phyloP scores from a whole-genome alignment of 129 eudicot species.

The Pittosporum tobira region DNA sequence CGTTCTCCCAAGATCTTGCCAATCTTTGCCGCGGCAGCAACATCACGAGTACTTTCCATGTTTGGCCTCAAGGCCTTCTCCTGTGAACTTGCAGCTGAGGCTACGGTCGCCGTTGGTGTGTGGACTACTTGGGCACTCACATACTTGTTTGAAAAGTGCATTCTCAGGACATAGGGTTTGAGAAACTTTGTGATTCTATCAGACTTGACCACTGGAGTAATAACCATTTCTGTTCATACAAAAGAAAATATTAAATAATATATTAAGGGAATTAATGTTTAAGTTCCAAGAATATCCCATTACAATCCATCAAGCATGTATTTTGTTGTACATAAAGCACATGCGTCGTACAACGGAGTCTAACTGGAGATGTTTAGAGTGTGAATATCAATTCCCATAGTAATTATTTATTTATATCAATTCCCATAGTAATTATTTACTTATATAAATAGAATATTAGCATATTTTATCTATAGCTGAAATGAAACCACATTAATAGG shows the following conservation, averaged over 20 bases:
- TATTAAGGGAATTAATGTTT: no score
- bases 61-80: constrained; percentile 45
- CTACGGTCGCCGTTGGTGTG: constrained; percentile 72
- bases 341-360: no score
- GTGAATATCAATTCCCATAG: no score
- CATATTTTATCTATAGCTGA: not conserved
- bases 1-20: constrained; percentile 69
- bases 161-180: constrained; percentile 36
- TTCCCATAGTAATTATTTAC: no score
- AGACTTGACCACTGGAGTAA: constrained; percentile 47
- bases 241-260: not conserved
- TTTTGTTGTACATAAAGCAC: no score
- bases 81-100: constrained; percentile 63
- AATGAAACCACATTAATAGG: not conserved
- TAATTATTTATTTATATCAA: no score
- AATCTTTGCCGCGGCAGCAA: constrained; percentile 69
- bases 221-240: constrained; percentile 54
- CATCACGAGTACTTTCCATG: constrained; percentile 58
- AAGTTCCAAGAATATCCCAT: no score
- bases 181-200: constrained; percentile 37
- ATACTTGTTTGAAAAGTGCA: constrained; percentile 41
- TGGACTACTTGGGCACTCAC: constrained; percentile 81
- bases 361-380: no score
- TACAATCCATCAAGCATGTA: no score
- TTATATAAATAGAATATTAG: not conserved